Evolutionary conservation across 1,284 basidiomycete genomes (phyloP).

Genomic region (Inonotus hispidus): DNA sequence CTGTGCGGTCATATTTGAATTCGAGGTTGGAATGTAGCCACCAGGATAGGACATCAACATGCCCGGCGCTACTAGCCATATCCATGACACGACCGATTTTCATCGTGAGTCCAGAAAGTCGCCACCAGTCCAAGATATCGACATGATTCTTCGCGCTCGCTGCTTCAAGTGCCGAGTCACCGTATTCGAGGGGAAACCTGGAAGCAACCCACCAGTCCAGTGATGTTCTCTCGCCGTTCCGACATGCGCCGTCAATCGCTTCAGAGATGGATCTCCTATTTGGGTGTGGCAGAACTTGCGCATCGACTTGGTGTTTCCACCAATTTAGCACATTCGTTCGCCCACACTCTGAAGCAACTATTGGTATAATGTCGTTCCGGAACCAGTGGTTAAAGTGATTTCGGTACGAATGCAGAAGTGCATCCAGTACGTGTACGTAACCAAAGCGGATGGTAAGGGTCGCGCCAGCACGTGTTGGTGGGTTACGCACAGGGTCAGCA

Average conservation of each 20-base stretch:
- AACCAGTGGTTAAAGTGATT: slow-evolving; percentile 56
- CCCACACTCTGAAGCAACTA: slow-evolving; percentile 67
- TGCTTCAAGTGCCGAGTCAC: slow-evolving; percentile 68
- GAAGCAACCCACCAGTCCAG: slow-evolving; percentile 67
- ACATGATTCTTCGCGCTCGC: slow-evolving; percentile 71
- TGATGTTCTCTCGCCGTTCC: slow-evolving; percentile 57
- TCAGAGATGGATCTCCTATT: slow-evolving; percentile 48
- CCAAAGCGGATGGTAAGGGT: slow-evolving; percentile 63
- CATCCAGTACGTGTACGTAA: slow-evolving; percentile 66
- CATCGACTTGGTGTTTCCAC: slow-evolving; percentile 65
- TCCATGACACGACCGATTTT: slow-evolving; percentile 81
- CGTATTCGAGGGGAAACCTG: slow-evolving; percentile 58
- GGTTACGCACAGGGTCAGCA: slow-evolving; percentile 44
- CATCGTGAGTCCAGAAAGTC: slow-evolving; percentile 47
- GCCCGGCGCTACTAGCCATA: slow-evolving; percentile 66
- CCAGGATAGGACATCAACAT: slow-evolving; percentile 72
- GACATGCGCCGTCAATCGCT: slow-evolving; percentile 67
- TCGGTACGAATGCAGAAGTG: slow-evolving; percentile 58
- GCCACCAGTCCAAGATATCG: slow-evolving; percentile 77
- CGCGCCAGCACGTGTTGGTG: slow-evolving; percentile 64
- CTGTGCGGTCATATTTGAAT: slow-evolving; percentile 69
- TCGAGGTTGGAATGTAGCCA: slow-evolving; percentile 73
- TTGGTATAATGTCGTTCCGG: slow-evolving; percentile 62
- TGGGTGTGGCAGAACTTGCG: slow-evolving; percentile 53
- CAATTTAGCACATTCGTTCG: slow-evolving; percentile 69